Base-by-base conservation (phyloP, 208 protist genomes). In the Acanthamoeba culbertsoni region DNA sequence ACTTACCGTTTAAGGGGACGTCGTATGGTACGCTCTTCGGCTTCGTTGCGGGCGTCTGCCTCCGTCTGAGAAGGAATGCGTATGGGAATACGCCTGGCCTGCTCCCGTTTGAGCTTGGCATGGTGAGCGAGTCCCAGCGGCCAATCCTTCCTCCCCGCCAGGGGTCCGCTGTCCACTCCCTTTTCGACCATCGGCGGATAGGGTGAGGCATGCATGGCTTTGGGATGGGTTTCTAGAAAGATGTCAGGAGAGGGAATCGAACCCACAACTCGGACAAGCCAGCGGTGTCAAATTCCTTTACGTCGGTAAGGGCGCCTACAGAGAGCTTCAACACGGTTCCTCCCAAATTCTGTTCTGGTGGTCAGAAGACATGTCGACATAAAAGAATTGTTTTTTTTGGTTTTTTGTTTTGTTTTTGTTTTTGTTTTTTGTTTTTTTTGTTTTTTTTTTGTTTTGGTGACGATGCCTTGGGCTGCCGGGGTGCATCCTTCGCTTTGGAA, bases 401-500 rank as follows among this genome's bases (percentile, higher is more conserved):
- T n/a, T n/a, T n/a, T n/a, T n/a, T n/a, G n/a, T n/a, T n/a, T n/a
- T n/a, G n/a, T n/a, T n/a, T n/a, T n/a, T n/a, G n/a, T n/a, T n/a
- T n/a, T n/a, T n/a, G n/a, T n/a, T n/a, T n/a, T n/a, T n/a, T n/a
- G n/a, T n/a, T n/a, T n/a, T n/a, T n/a, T n/a, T n/a, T n/a, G n/a
- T n/a, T n/a, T n/a, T n/a, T n/a, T n/a, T n/a, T n/a, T n/a, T n/a
- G n/a, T n/a, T n/a, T n/a, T 8, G 7, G 16, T 53, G n/a, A 73
- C 6, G 7, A 43, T 73, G 77, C 88, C 88, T 79, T 92, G 20
- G 88, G 12, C 43, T 71, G 55, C 20, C 63, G 57, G 14, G 88
- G 88, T 3, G 88, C 88, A 23, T 92, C 88, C 31, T 92, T 79
- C 23, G 88, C 42, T 31, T 92, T 55, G 62, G 88, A 92, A 26